Percentiles rank a stretch among this genome's conserved stretches.
Conservation (phyloP, 2,329 filamentous ascomycete genomes). For the Alternaria arborescens region DNA sequence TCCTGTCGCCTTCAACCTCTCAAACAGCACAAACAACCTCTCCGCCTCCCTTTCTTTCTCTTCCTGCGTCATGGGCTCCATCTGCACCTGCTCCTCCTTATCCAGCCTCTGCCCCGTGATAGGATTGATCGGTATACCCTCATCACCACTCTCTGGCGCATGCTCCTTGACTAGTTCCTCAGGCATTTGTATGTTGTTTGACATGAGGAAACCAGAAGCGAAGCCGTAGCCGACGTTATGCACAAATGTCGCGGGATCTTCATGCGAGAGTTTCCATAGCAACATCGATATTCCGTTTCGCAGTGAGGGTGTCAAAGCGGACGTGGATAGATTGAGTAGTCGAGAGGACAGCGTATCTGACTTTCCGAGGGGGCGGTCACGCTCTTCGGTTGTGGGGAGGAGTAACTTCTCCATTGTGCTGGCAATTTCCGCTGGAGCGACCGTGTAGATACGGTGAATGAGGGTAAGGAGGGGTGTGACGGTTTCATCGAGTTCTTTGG, state of each 20-base stretch:
- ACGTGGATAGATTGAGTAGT: constrained; percentile 79
- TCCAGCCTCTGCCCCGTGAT: constrained; percentile 86
- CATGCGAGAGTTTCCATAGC: constrained; percentile 86
- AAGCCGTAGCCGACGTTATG: constrained; percentile 94
- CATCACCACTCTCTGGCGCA: constrained; percentile 44
- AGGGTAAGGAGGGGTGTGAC: constrained; percentile 78
- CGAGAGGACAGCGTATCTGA: constrained; percentile 77
- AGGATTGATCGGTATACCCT: constrained; percentile 70
- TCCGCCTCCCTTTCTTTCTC: constrained; percentile 95
- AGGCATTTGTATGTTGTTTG: constrained; percentile 81
- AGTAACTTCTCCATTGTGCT: constrained; percentile 71
- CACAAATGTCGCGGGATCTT: constrained; percentile 80
- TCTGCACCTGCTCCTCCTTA: constrained; percentile 66
- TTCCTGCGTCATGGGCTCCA: constrained; percentile 82
- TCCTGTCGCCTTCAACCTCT: constrained; percentile 79
- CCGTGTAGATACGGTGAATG: constrained; percentile 74
- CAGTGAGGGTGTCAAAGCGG: constrained; percentile 74
- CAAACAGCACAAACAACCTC: constrained; percentile 87
- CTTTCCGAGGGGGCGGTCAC: constrained; percentile 78
- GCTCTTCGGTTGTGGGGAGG: constrained; percentile 79
- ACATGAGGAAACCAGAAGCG: constrained; percentile 87
- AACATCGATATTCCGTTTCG: constrained; percentile 79
- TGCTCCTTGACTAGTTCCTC: constrained; percentile 68
- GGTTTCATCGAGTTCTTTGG: constrained; percentile 75
- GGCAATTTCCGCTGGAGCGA: constrained; percentile 70